Evolutionary conservation across 1,284 basidiomycete species (phyloP), one percentile per base, ranked within the genome.

Genomic region (Marasmius tenuissimus): DNA sequence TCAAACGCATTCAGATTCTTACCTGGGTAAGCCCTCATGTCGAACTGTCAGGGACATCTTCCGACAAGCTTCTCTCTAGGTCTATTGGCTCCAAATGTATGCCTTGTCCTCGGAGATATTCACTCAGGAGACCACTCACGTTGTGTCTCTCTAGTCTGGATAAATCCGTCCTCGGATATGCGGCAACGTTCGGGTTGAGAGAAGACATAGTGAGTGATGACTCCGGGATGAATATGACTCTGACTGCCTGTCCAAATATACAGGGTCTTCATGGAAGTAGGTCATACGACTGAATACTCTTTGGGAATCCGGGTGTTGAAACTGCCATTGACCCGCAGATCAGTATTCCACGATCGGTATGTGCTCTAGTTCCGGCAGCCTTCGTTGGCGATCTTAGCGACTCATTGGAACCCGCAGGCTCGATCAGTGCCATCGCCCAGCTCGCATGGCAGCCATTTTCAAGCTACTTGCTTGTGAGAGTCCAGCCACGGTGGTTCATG

Each of bases 361-460:
- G 16, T 8, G 16, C 16, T n/a, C 16, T 8, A n/a, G 45, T 47
- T 47, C 38, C 34, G 38, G 20, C 34, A 35, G 22, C 1, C 20
- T 16, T 9, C 37, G 34, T 49, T 14, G 48, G 18, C 6, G 11
- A 10, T 14, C 27, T 34, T n/a, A 7, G 16, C 3, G 12, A 11
- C 18, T 5, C 9, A 10, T 47, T 12, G 20, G 16, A 14, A 14
- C 51, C 40, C 18, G 27, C 58, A 54, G 65, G 65, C 14, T 66
- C 65, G 14, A 58, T 66, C 53, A 66, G 62, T 35, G 65, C 65
- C 47, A 64, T 66, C 49, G 63, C 58, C 34, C 63, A 66, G 55
- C 61, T 66, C 48, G 63, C 51, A 18, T 66, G 65, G 65, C 59
- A 60, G 56, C 65, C 65, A 5, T 62, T 64, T 35, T 66, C 65